Percentiles rank a stretch among this genome's conserved stretches.
Conservation (phyloP, 768 basidiomycete species). For the Floccularia luteovirens region DNA sequence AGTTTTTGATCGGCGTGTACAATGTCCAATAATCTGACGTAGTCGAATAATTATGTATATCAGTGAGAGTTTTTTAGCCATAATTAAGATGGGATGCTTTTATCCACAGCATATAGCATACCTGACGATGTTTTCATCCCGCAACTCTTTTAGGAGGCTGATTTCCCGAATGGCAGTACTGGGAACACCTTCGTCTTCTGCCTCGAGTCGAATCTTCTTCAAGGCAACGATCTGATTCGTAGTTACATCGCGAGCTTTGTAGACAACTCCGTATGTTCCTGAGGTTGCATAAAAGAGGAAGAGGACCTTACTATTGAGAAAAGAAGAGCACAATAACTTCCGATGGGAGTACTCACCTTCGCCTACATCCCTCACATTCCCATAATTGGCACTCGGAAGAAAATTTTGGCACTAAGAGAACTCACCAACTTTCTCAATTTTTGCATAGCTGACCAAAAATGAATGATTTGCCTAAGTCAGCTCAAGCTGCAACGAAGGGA, state of each 20-base stretch:
- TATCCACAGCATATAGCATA: too few species aligned
- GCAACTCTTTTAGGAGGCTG: slow-evolving; percentile 92
- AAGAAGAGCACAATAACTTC: slow-evolving; percentile 1
- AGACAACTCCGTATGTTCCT: slow-evolving; percentile 99
- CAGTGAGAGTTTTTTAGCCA: slow-evolving; percentile 1
- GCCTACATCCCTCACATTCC: slow-evolving; percentile 21
- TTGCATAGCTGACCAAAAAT: slow-evolving; percentile 66
- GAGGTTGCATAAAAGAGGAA: slow-evolving; percentile 6
- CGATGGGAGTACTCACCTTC: slow-evolving; percentile 31
- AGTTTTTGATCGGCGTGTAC: slow-evolving; percentile 96
- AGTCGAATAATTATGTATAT: background rate
- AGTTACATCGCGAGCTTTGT: slow-evolving; percentile 84
- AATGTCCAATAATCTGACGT: slow-evolving; percentile 81
- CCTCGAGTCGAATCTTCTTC: slow-evolving; percentile 98
- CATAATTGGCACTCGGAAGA: background rate
- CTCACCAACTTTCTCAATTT: slow-evolving; percentile 98
- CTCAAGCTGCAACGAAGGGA: slow-evolving; percentile 6
- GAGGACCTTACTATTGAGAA: background rate
- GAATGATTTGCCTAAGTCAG: slow-evolving; percentile 6
- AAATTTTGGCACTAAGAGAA: slow-evolving; percentile 15
- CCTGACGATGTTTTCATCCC: slow-evolving; percentile 95
- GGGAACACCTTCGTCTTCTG: slow-evolving; percentile 98
- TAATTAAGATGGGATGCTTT: slow-evolving; percentile 5
- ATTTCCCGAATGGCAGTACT: slow-evolving; percentile 98
- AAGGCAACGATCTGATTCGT: slow-evolving; percentile 86